Conservation (phyloP, 2,329 filamentous ascomycete genomes). For the Microsporum canis region DNA sequence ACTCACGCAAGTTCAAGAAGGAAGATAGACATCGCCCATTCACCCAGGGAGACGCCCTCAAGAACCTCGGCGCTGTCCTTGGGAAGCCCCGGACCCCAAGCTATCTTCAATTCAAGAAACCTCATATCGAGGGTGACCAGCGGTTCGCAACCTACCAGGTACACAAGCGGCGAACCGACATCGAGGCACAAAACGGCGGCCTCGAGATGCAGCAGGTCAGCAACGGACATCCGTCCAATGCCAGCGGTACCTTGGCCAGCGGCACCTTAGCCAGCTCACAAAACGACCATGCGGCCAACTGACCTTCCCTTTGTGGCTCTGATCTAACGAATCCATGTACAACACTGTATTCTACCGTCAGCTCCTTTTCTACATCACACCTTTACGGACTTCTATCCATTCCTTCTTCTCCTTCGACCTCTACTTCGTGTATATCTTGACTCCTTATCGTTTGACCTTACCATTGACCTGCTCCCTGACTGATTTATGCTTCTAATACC, state of each 20-base stretch:
- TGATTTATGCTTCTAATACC: slow-evolving; percentile 4
- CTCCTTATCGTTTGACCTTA: not conserved
- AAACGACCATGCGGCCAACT: not conserved
- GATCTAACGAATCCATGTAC: not conserved
- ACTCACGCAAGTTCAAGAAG: slow-evolving; percentile 88
- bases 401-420: not conserved
- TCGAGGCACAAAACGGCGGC: slow-evolving; percentile 43
- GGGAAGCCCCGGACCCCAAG: slow-evolving; percentile 74
- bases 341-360: not conserved
- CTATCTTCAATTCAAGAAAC: slow-evolving; percentile 75
- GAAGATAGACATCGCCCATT: slow-evolving; percentile 86
- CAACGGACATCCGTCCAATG: not conserved
- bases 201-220: slow-evolving; percentile 63
- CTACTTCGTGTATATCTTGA: not conserved
- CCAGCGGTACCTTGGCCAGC: not conserved
- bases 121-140: slow-evolving; percentile 71
- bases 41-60: slow-evolving; percentile 60
- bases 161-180: slow-evolving; percentile 39
- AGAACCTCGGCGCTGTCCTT: slow-evolving; percentile 72
- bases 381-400: not conserved
- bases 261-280: slow-evolving; percentile 4
- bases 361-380: not conserved
- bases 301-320: not conserved
- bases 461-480: not conserved
- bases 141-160: slow-evolving; percentile 55